These are phyloP conservation scores for Hawksworthiomyces lignivorus DNA, from an alignment of 2,329 filamentous ascomycete genomes.

Conservation along the genomic window DNA sequence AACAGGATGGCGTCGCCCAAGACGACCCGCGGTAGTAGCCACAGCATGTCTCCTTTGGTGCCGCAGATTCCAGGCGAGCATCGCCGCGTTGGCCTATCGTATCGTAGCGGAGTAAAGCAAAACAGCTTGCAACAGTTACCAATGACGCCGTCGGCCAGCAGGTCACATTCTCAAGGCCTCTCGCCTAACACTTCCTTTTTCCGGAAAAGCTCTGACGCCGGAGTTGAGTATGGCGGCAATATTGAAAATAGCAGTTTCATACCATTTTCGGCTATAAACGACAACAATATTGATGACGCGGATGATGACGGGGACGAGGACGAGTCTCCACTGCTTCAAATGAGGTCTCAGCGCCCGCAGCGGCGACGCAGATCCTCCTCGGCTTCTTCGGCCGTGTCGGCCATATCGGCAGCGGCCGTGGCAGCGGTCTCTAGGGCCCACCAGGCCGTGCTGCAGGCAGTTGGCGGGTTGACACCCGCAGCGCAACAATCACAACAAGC, in stretches of 20 bases:
- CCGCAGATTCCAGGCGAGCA: neutral
- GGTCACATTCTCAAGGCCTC: too few species aligned
- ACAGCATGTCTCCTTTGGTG: neutral
- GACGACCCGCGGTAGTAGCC: neutral
- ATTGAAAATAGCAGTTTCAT: neutral
- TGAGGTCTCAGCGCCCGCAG: constrained; percentile 4
- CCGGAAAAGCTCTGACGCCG: constrained; percentile 7
- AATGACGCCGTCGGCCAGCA: constrained; percentile 2
- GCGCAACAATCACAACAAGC: too few species aligned
- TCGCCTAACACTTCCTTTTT: constrained; percentile 6
- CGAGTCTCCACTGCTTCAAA: constrained; percentile 9
- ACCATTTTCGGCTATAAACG: neutral
- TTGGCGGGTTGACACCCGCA: too few species aligned
- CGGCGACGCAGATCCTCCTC: constrained; percentile 3
- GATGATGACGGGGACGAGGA: constrained; percentile 7
- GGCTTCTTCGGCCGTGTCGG: constrained; percentile 7
- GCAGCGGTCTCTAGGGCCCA: constrained; percentile 1
- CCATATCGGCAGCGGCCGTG: constrained; percentile 1
- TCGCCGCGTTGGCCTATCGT: neutral
- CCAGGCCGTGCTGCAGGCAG: constrained; percentile 7
- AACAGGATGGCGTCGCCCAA: too few species aligned
- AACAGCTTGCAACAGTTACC: constrained; percentile 17
- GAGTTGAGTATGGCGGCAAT: neutral
- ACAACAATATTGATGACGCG: neutral
- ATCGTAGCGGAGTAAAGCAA: constrained; percentile 7